Conservation (phyloP, 2,329 filamentous ascomycete species). For the Aspergillus fumigatus region DNA sequence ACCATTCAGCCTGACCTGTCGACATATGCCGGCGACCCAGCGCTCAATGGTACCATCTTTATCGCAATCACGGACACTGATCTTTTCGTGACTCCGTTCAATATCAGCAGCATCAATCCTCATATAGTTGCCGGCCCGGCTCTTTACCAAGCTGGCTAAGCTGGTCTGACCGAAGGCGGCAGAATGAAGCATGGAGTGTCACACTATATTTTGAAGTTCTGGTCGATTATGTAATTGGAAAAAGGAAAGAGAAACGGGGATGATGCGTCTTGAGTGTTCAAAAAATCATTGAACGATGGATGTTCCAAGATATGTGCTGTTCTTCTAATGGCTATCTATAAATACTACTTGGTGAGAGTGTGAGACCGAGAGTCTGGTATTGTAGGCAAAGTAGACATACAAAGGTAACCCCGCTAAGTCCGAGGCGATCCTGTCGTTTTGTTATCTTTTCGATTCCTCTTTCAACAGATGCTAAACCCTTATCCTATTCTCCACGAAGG, state of each 20-base stretch:
- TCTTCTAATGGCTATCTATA: neutral
- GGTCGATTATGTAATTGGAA: neutral
- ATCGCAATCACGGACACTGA: constrained; percentile 68
- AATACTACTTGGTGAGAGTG: neutral
- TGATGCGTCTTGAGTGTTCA: neutral
- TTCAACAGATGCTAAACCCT: constrained; percentile 2
- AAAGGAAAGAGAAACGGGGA: neutral
- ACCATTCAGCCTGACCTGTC: constrained; percentile 69
- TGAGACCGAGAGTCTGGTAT: neutral
- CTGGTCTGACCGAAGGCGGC: neutral
- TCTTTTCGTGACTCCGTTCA: constrained; percentile 69
- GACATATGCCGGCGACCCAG: constrained; percentile 64
- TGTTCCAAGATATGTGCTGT: neutral
- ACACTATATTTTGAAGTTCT: neutral
- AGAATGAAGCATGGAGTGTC: neutral
- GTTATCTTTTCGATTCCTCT: neutral
- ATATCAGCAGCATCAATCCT: constrained; percentile 67
- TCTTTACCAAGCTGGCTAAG: constrained; percentile 72
- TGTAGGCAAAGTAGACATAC: neutral
- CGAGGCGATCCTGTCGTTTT: constrained; percentile 7
- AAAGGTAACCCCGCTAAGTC: constrained; percentile 15
- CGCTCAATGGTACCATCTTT: constrained; percentile 75
- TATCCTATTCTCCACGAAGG: neutral
- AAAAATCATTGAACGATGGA: neutral
- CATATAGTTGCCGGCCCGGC: constrained; percentile 68